Evolutionary conservation across 768 basidiomycete species (phyloP), one percentile per base, ranked within the genome.

Genomic region (Harrya chromipes): DNA sequence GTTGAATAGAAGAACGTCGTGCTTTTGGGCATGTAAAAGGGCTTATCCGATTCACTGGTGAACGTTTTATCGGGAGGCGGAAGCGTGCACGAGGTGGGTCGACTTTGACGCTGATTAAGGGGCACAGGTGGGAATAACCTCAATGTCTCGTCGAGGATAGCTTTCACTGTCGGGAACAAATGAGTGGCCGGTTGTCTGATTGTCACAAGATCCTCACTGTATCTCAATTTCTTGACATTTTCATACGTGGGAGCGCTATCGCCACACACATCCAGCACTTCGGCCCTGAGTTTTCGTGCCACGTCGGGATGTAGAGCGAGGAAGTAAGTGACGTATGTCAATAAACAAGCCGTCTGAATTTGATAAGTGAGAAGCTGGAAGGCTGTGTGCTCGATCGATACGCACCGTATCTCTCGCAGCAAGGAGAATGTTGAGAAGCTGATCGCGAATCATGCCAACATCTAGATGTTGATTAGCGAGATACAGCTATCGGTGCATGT

Each of bases 111-210:
- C 35, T 81, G 70, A 58, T 89, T 90, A 36, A 87, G 67, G 7
- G 88, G 87, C 0, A 91, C 85, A 7, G 89, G 86, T 4, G 88
- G 88, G 69, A 84, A 92, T 1, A 92, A 69, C 16, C 89, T 76
- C 20, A 92, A 73, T 0, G 83, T 83, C 60, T 92, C 90, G 53
- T 90, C 86, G 36, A 91, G 79, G 33, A 90, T 85, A 11, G 87
- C 87, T 50, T 82, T 79, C 73, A 87, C 85, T 81, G 41, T 50
- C 47, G 16, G 21, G 9, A 35, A 45, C 9, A 31, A n/a, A 45
- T 56, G 7, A 61, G 52, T 41, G 12, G 26, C 12, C 24, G 33
- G 46, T 26, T 27, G 2, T 53, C 13, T 43, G 35, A 38, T 40
- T 17, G 24, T 58, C n/a, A 26, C 42, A 37, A 12, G 38, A 45